Evolutionary conservation across 2,329 filamentous ascomycete species (phyloP).

Genomic region (Colletotrichum chlorophyti): DNA sequence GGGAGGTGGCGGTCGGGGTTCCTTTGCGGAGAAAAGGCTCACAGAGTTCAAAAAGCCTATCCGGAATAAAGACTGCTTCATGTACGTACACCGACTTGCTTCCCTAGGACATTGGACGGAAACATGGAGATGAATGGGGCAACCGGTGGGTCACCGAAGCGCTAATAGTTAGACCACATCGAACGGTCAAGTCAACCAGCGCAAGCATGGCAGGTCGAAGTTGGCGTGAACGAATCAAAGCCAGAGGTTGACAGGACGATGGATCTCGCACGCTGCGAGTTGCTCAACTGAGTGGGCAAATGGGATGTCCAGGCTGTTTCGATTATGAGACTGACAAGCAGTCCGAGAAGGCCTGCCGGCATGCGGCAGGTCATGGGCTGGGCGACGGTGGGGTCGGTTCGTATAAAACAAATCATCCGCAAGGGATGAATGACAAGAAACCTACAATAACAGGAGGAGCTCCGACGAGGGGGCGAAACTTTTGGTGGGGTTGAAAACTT

Average conservation of each 20-base stretch:
- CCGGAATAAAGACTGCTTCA: neutral
- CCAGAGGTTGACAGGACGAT: neutral
- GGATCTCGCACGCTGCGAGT: neutral
- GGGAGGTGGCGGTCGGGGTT: slow-evolving; percentile 6
- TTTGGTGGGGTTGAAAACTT: neutral
- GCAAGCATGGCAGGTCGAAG: slow-evolving; percentile 1
- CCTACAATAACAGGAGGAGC: neutral
- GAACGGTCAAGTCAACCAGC: neutral
- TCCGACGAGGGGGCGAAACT: neutral
- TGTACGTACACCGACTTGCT: neutral
- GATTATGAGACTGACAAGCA: neutral
- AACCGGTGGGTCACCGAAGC: neutral
- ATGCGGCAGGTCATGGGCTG: slow-evolving; percentile 18
- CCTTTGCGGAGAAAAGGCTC: slow-evolving; percentile 19
- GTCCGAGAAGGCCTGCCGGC: slow-evolving; percentile 13
- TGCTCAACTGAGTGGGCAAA: neutral
- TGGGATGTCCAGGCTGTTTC: slow-evolving; percentile 1
- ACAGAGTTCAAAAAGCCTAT: neutral
- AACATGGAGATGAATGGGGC: neutral
- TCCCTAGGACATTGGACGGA: slow-evolving; percentile 6
- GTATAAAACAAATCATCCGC: too few species aligned
- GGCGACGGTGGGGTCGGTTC: slow-evolving; percentile 6
- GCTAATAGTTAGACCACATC: slow-evolving; percentile 1
- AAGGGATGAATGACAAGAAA: neutral
- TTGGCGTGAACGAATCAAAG: neutral